A percentile compares a stretch with the other conserved stretches of the same genome.
phyloP scores from a whole-genome alignment of 164 flowering plant genomes.

The Nelumbo lutea region DNA sequence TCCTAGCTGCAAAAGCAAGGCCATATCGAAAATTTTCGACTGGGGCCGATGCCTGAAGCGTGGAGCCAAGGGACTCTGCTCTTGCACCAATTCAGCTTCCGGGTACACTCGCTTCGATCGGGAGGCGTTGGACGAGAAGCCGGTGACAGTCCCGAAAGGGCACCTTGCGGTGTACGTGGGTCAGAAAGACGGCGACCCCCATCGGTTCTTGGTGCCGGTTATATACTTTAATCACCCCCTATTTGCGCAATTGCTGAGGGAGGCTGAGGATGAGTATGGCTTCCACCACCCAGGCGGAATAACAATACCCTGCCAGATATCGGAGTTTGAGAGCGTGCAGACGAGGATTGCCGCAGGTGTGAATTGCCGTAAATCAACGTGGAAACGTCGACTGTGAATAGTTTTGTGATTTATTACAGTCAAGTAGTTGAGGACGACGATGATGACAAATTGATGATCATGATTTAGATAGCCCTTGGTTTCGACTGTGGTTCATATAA shows the following conservation, averaged over 20 bases:
- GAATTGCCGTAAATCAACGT: constrained; percentile 26
- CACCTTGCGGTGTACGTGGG: constrained; percentile 86
- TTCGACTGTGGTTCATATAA: background rate
- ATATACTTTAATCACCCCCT: constrained; percentile 83
- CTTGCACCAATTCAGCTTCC: constrained; percentile 5
- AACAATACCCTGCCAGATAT: constrained; percentile 65
- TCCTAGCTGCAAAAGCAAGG: constrained; percentile 8
- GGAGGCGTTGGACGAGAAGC: constrained; percentile 20
- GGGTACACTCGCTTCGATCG: constrained; percentile 29
- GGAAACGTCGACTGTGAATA: constrained; percentile 20
- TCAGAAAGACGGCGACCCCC: constrained; percentile 50
- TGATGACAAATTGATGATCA: constrained; percentile 11
- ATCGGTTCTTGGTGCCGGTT: constrained; percentile 74
- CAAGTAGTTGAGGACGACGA: background rate
- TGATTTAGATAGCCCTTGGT: background rate
- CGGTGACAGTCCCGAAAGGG: constrained; percentile 60
- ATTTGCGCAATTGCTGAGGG: constrained; percentile 60
- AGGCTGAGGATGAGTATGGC: constrained; percentile 74
- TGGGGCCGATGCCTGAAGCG: constrained; percentile 43
- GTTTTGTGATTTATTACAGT: background rate
- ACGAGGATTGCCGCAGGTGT: constrained; percentile 51
- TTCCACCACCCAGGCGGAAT: constrained; percentile 69
- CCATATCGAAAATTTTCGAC: constrained; percentile 36
- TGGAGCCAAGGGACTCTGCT: constrained; percentile 34
- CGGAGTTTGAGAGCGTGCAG: constrained; percentile 69